These are phyloP conservation scores for Porphyrellus cyaneotinctus DNA, from an alignment of 768 basidiomycete genomes.

Conservation along the genomic window DNA sequence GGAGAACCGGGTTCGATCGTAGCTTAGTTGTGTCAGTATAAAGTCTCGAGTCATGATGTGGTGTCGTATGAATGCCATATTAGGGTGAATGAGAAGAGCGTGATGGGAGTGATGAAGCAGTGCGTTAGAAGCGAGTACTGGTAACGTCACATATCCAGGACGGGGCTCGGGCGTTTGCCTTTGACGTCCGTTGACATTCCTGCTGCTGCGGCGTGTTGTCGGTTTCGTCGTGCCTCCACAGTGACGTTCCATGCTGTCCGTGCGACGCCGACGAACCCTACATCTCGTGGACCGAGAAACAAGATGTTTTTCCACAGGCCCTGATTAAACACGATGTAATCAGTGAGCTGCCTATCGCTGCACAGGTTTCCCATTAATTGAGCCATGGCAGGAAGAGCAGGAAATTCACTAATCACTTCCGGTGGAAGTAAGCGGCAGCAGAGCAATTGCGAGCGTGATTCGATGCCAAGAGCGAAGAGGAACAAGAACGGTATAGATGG, in stretches of 20 bases:
- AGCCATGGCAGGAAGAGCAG: constrained; percentile 56
- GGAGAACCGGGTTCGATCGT: constrained; percentile 14
- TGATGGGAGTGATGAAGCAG: constrained; percentile 12
- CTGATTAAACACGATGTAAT: constrained; percentile 40
- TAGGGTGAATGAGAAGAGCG: constrained; percentile 18
- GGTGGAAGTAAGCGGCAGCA: constrained; percentile 52
- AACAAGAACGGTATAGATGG: constrained; percentile 53
- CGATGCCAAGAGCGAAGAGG: constrained; percentile 54
- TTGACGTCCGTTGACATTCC: constrained; percentile 15
- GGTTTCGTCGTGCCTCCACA: constrained; percentile 50
- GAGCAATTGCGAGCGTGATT: constrained; percentile 44
- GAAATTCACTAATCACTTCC: constrained; percentile 52
- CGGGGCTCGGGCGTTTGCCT: constrained; percentile 4
- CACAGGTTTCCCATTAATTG: constrained; percentile 41
- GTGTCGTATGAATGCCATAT: constrained; percentile 29
- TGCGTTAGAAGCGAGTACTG: constrained; percentile 6
- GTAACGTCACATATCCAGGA: constrained; percentile 19
- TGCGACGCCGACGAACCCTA: constrained; percentile 43
- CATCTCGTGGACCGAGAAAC: constrained; percentile 46
- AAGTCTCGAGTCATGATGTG: constrained; percentile 24
- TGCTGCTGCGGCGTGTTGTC: constrained; percentile 16
- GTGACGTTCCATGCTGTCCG: constrained; percentile 72
- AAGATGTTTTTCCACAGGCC: constrained; percentile 69
- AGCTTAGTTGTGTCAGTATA: constrained; percentile 3
- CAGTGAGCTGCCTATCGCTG: constrained; percentile 34